These are phyloP conservation scores for Colletotrichum brevisporum DNA, from an alignment of 2,329 filamentous ascomycete species.

Conservation along the genomic window DNA sequence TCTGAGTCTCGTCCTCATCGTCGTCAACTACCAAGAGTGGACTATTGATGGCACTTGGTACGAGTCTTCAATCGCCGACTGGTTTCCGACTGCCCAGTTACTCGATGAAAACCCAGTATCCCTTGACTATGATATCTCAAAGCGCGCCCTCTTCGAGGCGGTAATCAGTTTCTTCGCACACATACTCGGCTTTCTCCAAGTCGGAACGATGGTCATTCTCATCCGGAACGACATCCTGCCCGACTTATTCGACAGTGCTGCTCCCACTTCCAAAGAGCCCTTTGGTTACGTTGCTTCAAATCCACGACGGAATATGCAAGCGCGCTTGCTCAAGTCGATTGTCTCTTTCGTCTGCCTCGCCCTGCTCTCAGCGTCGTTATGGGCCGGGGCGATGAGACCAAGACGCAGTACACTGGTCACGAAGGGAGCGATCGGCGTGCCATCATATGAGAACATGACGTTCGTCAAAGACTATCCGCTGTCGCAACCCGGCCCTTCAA, in stretches of 20 bases:
- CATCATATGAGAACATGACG: not conserved
- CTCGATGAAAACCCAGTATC: constrained; percentile 1
- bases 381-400: not conserved
- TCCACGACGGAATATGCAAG: not conserved
- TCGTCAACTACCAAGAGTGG: constrained; percentile 8
- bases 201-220: not conserved
- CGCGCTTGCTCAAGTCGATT: not conserved
- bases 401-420: not conserved
- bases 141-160: not conserved
- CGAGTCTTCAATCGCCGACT: not conserved
- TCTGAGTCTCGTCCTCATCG: constrained; percentile 15
- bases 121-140: constrained; percentile 2
- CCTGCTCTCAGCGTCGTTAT: not conserved
- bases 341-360: not conserved
- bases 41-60: constrained; percentile 13
- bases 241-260: not conserved
- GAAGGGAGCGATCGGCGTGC: fast-evolving
- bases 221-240: not conserved
- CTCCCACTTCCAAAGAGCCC: not conserved
- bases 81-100: constrained; percentile 41
- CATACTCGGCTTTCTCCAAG: not conserved
- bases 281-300: not conserved
- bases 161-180: not conserved
- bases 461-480: not conserved
- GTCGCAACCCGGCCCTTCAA: not conserved